Percentiles rank a stretch among this genome's conserved stretches.
These are phyloP conservation scores for Carallia pectinifolia DNA, from an alignment of 345 rosid species.

Conservation along the genomic window DNA sequence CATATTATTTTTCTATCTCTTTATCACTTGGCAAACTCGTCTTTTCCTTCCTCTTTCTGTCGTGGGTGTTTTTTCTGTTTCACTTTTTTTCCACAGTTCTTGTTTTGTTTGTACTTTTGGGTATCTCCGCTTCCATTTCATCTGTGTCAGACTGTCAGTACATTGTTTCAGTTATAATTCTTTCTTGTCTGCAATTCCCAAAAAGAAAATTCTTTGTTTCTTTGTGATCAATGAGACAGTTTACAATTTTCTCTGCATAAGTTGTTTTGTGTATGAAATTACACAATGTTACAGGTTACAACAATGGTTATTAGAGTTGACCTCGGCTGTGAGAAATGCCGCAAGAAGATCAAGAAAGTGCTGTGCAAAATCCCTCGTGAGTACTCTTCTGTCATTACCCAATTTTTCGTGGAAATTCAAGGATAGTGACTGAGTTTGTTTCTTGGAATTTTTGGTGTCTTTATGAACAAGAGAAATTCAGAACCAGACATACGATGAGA, in stretches of 20 bases:
- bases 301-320: constrained; percentile 70
- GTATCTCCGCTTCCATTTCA: too few relatives aligned
- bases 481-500: constrained; percentile 62
- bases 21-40: not conserved
- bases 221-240: too few relatives aligned
- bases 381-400: constrained; percentile 17
- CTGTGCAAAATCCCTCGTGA: constrained; percentile 73
- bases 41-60: not conserved
- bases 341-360: constrained; percentile 66
- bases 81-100: too few relatives aligned
- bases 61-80: not conserved
- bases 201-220: too few relatives aligned
- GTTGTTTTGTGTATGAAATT: not conserved
- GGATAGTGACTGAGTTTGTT: constrained; percentile 33
- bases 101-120: too few relatives aligned
- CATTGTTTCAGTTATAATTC: too few relatives aligned
- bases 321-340: constrained; percentile 64
- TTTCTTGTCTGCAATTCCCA: too few relatives aligned
- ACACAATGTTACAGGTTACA: constrained; percentile 42
- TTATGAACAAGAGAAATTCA: constrained; percentile 46
- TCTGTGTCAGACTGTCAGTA: too few relatives aligned
- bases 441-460: not conserved
- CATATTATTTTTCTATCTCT: not conserved
- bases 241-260: too few relatives aligned
- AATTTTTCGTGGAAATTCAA: not conserved